These are phyloP conservation scores for Seiridium cupressi DNA, from an alignment of 2,329 filamentous ascomycete genomes.

Conservation along the genomic window DNA sequence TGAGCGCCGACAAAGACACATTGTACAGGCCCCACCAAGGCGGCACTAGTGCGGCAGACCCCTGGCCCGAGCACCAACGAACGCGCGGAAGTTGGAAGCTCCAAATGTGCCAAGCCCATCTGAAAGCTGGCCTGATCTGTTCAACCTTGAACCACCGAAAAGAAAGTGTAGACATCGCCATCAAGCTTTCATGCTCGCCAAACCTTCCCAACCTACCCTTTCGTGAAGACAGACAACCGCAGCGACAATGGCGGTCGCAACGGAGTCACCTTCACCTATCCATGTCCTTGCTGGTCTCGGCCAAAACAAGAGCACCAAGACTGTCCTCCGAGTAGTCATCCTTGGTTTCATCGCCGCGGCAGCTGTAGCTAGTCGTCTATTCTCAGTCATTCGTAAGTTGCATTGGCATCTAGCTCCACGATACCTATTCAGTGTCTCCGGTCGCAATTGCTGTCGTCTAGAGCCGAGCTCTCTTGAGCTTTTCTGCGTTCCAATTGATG, in stretches of 20 bases:
- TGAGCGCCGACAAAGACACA: not conserved
- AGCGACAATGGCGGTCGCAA: constrained; percentile 36
- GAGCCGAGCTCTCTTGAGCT: not conserved
- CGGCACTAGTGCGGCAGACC: not conserved
- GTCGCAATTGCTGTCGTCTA: too few species aligned
- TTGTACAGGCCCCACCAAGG: not conserved
- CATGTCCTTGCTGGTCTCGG: constrained; percentile 65
- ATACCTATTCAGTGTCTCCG: too few species aligned
- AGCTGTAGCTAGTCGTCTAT: constrained; percentile 88
- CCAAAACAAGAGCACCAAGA: constrained; percentile 77
- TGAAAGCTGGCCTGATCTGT: not conserved
- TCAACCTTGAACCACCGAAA: not conserved
- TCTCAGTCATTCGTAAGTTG: constrained; percentile 92
- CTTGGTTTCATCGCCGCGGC: constrained; percentile 87
- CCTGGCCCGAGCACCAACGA: not conserved
- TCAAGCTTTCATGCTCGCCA: constrained; percentile 10
- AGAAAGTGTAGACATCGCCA: not conserved
- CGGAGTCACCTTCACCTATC: constrained; percentile 25
- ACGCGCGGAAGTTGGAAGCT: not conserved
- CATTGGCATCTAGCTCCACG: not conserved
- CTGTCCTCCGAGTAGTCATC: constrained; percentile 85
- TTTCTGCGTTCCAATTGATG: constrained; percentile 26
- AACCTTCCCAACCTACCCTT: constrained; percentile 6
- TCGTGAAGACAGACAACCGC: constrained; percentile 14
- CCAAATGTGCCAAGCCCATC: not conserved